Conservation (phyloP, 805 yeast genomes). For the Starmerella riodocensis region DNA sequence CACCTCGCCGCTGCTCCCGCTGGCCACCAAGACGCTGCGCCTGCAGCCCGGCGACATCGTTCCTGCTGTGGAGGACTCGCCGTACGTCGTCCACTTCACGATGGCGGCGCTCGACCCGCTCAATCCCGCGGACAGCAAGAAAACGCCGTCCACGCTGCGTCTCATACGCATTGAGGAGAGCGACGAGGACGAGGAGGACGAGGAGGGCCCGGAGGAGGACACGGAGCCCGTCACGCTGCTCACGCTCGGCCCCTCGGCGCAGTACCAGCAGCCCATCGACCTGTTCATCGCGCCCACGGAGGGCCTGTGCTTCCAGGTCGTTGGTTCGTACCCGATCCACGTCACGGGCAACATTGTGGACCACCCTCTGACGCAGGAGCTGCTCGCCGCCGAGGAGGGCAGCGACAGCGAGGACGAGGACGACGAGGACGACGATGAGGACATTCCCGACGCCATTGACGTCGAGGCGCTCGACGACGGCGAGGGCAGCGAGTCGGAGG, state of each 20-base stretch:
- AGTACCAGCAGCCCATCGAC: constrained; percentile 74
- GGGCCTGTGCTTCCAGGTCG: constrained; percentile 84
- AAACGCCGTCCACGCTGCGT: constrained; percentile 77
- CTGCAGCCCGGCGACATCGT: constrained; percentile 77
- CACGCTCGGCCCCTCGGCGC: constrained; percentile 71
- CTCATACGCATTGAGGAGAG: constrained; percentile 35
- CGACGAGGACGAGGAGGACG: constrained; percentile 34
- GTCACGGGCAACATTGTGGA: constrained; percentile 90
- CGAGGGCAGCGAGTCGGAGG: constrained; percentile 40
- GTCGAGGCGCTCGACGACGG: constrained; percentile 18
- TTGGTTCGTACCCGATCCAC: constrained; percentile 90
- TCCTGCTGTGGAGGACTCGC: constrained; percentile 74
- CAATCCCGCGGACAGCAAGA: constrained; percentile 40
- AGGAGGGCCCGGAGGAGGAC: constrained; percentile 41
- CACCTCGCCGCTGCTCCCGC: constrained; percentile 13
- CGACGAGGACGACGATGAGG: constrained; percentile 25
- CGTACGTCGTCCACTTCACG: constrained; percentile 80
- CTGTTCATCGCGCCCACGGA: constrained; percentile 85
- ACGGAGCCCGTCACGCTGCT: constrained; percentile 56
- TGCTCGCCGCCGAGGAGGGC: constrained; percentile 39
- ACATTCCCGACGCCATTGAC: constrained; percentile 21
- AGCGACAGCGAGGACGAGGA: constrained; percentile 33
- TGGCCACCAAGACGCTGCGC: constrained; percentile 16
- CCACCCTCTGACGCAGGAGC: constrained; percentile 76
- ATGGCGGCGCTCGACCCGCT: constrained; percentile 93